Conservation (phyloP, 2,329 filamentous ascomycete species). For the Rhynchosporium secalis region DNA sequence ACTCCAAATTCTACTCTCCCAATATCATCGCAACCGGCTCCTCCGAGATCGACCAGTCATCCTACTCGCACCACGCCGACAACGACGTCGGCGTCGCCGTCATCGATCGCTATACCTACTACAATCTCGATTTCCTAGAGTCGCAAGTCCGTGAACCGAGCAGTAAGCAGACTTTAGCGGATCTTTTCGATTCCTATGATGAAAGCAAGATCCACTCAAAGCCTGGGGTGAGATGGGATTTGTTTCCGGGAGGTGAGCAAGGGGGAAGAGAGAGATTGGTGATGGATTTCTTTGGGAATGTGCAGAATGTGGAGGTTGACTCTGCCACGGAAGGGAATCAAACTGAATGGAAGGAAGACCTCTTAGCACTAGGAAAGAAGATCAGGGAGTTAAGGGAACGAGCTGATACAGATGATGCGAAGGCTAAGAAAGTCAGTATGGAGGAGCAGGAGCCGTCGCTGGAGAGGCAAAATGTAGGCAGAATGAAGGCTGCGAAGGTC, state of each 20-base stretch:
- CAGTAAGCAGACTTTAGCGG: slow-evolving; percentile 86
- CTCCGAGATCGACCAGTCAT: slow-evolving; percentile 91
- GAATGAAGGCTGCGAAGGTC: slow-evolving; percentile 56
- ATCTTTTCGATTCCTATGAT: slow-evolving; percentile 95
- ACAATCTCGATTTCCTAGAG: slow-evolving; percentile 96
- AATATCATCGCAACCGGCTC: slow-evolving; percentile 99
- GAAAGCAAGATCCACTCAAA: slow-evolving; percentile 92
- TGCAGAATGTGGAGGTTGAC: slow-evolving; percentile 93
- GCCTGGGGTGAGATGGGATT: slow-evolving; percentile 88
- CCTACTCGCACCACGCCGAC: slow-evolving; percentile 96
- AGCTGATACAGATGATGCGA: slow-evolving; percentile 37
- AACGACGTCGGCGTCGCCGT: slow-evolving; percentile 97
- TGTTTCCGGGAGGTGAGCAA: slow-evolving; percentile 84
- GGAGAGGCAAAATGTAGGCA: slow-evolving; percentile 33
- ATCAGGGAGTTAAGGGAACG: slow-evolving; percentile 54
- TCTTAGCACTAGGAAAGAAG: slow-evolving; percentile 71
- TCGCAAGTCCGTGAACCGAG: slow-evolving; percentile 81
- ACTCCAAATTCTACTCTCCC: slow-evolving; percentile 94
- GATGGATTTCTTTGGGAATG: slow-evolving; percentile 97
- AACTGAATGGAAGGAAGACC: slow-evolving; percentile 66
- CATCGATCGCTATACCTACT: slow-evolving; percentile 98
- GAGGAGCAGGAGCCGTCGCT: slow-evolving; percentile 25
- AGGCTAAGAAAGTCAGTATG: slow-evolving; percentile 32
- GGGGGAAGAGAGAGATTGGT: slow-evolving; percentile 77
- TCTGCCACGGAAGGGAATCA: slow-evolving; percentile 42